Conservation (phyloP, 1,139 yeast species). For the Kazachstania sp. region DNA sequence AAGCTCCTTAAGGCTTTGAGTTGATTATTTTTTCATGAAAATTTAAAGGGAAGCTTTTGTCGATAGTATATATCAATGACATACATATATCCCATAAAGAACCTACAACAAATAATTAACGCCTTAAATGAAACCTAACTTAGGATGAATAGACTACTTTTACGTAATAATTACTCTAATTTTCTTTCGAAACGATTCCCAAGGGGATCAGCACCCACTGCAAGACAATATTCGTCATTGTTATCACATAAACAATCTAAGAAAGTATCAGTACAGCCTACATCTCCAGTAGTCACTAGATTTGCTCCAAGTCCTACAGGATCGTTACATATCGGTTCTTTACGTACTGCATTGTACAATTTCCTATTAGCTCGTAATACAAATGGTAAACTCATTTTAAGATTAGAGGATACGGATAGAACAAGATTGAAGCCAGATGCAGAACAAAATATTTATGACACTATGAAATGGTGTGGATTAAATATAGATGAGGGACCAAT, state of each 20-base stretch:
- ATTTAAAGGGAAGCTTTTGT: too few relatives aligned
- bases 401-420: slow-evolving; percentile 91
- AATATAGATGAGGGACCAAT: slow-evolving; percentile 79
- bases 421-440: slow-evolving; percentile 72
- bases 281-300: slow-evolving; percentile 68
- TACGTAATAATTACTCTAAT: too few relatives aligned
- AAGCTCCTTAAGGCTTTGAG: too few relatives aligned
- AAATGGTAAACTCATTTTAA: slow-evolving; percentile 67
- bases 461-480: slow-evolving; percentile 71
- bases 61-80: too few relatives aligned
- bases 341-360: slow-evolving; percentile 88
- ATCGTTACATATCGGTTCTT: slow-evolving; percentile 77
- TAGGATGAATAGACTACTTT: too few relatives aligned
- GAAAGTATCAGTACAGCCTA: slow-evolving; percentile 34
- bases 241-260: not conserved
- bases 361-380: slow-evolving; percentile 73
- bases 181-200: too few relatives aligned
- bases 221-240: not conserved
- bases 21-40: too few relatives aligned
- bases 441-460: slow-evolving; percentile 67
- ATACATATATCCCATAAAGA: too few relatives aligned
- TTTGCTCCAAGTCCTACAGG: slow-evolving; percentile 99
- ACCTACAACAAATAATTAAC: too few relatives aligned
- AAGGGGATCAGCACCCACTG: not conserved
- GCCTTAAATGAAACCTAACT: too few relatives aligned